Evolutionary conservation across 345 rosid genomes (phyloP).

Genomic region (Murraya paniculata): DNA sequence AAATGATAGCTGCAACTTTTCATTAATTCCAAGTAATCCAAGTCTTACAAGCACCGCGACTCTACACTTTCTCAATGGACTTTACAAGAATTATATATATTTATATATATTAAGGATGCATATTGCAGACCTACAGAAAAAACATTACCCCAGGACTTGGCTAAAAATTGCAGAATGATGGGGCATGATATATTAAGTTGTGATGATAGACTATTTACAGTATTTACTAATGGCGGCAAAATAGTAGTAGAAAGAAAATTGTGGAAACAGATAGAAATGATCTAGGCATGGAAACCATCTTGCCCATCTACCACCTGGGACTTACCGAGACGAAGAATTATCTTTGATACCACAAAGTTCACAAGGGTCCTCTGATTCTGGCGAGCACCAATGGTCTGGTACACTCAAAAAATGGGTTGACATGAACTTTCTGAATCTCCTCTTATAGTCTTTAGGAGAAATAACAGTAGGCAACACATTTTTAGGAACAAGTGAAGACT

Average conservation of each 20-base stretch:
- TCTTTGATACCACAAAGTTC: conserved; percentile 37
- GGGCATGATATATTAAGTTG: conserved; percentile 37
- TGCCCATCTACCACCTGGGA: not conserved
- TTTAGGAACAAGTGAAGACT: conserved; percentile 83
- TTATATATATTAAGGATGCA: conserved; percentile 11
- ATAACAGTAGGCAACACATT: conserved; percentile 83
- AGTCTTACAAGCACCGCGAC: conserved; percentile 6
- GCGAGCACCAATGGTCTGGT: conserved; percentile 85
- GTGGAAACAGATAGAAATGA: conserved; percentile 8
- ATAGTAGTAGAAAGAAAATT: not conserved
- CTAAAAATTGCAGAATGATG: conserved; percentile 52
- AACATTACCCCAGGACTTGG: conserved; percentile 52
- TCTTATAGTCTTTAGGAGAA: conserved; percentile 89
- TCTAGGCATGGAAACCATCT: conserved; percentile 15
- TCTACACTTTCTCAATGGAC: conserved; percentile 39
- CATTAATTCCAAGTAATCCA: conserved; percentile 20
- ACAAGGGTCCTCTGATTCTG: conserved; percentile 32
- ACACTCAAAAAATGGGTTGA: conserved; percentile 78
- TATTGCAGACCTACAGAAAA: conserved; percentile 18
- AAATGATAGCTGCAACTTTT: conserved; percentile 14
- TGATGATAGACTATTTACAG: conserved; percentile 28
- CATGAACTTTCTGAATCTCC: conserved; percentile 92
- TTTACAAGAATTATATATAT: conserved; percentile 18
- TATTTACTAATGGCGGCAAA: conserved; percentile 10
- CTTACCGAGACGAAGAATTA: conserved; percentile 24